These are phyloP conservation scores for Hypholoma fasciculare DNA, from an alignment of 768 basidiomycete species.

Conservation along the genomic window DNA sequence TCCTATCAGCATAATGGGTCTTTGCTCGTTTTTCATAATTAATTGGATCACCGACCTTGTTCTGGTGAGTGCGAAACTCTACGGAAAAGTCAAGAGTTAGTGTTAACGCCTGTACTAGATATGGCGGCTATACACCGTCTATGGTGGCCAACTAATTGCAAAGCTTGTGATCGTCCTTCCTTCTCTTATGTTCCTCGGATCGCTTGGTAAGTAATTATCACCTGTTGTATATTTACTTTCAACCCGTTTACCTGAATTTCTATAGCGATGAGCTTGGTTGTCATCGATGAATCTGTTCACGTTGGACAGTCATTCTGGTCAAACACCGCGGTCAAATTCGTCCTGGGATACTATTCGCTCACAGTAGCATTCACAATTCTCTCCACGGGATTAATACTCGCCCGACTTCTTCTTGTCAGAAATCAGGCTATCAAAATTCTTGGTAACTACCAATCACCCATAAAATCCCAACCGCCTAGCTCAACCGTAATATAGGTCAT, in stretches of 20 bases:
- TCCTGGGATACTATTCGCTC: not conserved
- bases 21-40: constrained; percentile 12
- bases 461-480: not conserved
- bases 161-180: constrained; percentile 2
- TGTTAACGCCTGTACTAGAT: not conserved
- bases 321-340: not conserved
- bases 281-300: not conserved
- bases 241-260: not conserved
- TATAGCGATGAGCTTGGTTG: not conserved
- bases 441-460: not conserved
- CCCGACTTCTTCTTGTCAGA: not conserved
- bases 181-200: not conserved
- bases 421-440: not conserved
- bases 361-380: not conserved
- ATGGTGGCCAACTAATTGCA: not conserved
- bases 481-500: not conserved
- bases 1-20: constrained; percentile 13
- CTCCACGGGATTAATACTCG: not conserved
- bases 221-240: not conserved
- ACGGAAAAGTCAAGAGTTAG: too few species aligned
- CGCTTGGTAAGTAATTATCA: constrained; percentile 7
- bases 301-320: not conserved
- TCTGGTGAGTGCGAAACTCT: constrained; percentile 7
- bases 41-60: constrained; percentile 20
- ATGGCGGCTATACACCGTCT: constrained; percentile 11